Base-by-base conservation (phyloP, 805 yeast genomes). In the Candida sithepensis region DNA sequence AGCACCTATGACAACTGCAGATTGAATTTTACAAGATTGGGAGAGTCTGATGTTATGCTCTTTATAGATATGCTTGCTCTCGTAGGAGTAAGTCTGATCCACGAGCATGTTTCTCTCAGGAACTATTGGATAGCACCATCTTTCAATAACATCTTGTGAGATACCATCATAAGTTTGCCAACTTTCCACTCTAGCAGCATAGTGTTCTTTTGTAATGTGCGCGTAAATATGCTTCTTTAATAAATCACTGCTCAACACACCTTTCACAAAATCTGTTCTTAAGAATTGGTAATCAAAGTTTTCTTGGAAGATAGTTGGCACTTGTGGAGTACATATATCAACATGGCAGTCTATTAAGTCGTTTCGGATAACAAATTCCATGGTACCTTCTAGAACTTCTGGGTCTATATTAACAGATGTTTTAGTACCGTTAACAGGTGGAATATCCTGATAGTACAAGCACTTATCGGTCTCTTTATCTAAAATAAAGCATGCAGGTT, bases 341-440 rank as follows among this genome's bases (percentile, higher is more conserved):
- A 94, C 90, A 64, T 87, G 94, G 65, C 99, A 94, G 70, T 94
- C 99, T 49, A 94, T 91, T 53, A 94, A 77, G 66, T 94, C 98
- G 65, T 94, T 94, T 62, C 97, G 80, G 48, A 94, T 74, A 9
- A 79, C 78, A 55, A 94, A 82, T 51, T 88, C 95, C 40, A 80
- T 84, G 30, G 87, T 82, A 49, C 77, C 82, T 50, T 83, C 89
- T 55, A 91, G 73, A 41, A 94, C 70, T 64, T 94, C 98, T 0
- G 92, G 86, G 61, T 90, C 97, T 42, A 90, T 79, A 46, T 78
- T 74, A 26, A 89, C 75, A 8, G 79, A 62, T 0, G 77, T 64
- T 50, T 70, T 70, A 24, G 69, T 68, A 3, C 83, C 77, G 56
- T 69, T 65, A 33, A 73, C 70, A 9, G 76, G 66, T 0, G 90